A percentile compares a stretch with the other conserved stretches of the same genome.
Evolutionary conservation across 768 basidiomycete species (phyloP).

Genomic region (Coprinellus aureogranulatus): DNA sequence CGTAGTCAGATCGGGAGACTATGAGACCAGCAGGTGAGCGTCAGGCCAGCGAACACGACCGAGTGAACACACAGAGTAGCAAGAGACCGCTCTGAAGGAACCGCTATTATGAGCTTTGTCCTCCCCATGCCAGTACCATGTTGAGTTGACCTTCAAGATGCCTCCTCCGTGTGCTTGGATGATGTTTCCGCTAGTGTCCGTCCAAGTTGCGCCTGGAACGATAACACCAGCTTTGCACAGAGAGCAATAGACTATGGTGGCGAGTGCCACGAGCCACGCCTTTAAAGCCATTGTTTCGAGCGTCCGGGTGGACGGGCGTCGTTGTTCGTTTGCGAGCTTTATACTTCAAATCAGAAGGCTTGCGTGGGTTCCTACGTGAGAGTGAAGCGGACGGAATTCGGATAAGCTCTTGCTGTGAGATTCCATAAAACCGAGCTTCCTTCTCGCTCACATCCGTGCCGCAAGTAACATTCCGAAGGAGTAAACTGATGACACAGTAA

Average conservation of each 20-base stretch:
- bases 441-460: too few species aligned
- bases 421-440: too few species aligned
- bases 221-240: constrained; percentile 39
- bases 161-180: constrained; percentile 67
- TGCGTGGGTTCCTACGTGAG: neutral
- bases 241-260: neutral
- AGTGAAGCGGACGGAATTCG: neutral
- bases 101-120: constrained; percentile 58
- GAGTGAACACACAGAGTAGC: constrained; percentile 42
- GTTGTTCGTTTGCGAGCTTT: neutral
- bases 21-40: neutral
- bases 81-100: constrained; percentile 57
- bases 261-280: constrained; percentile 8
- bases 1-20: constrained; percentile 50
- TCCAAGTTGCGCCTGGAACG: constrained; percentile 62
- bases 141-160: constrained; percentile 53
- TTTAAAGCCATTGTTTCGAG: neutral
- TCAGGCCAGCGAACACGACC: neutral
- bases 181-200: constrained; percentile 56
- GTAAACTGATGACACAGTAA: too few species aligned
- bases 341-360: neutral
- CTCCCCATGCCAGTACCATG: constrained; percentile 63
- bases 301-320: neutral
- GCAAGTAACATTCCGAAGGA: too few species aligned
- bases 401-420: neutral